Percentiles rank a stretch among this genome's conserved stretches.
Evolutionary conservation across 106 monocot genomes (phyloP).

Genomic region (Dendrobium nobile): DNA sequence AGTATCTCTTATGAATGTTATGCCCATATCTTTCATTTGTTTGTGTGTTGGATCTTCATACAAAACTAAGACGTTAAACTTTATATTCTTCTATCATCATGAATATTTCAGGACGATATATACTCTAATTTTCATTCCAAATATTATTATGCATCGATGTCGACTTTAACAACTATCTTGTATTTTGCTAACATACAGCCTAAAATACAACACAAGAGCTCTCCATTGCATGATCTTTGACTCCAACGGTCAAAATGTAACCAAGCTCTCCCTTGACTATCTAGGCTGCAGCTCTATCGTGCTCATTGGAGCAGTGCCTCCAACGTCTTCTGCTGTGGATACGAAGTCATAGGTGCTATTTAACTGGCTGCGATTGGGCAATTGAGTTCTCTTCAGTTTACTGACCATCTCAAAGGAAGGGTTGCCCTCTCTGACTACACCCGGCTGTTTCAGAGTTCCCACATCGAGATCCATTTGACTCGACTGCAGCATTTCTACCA

Average conservation of each 20-base stretch:
- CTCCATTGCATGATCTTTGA: not conserved
- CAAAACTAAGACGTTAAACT: too few relatives aligned
- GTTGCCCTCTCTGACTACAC: constrained; percentile 6
- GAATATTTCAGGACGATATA: too few relatives aligned
- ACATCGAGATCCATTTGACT: constrained; percentile 15
- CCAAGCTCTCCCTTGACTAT: constrained; percentile 2
- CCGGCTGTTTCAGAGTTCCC: constrained; percentile 15
- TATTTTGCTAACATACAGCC: not conserved
- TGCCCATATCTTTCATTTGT: too few relatives aligned
- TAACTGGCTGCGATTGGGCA: not conserved
- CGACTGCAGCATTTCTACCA: constrained; percentile 32
- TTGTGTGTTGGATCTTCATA: too few relatives aligned
- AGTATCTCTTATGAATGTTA: too few relatives aligned
- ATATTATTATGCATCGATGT: not conserved
- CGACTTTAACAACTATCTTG: not conserved
- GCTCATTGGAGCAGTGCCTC: constrained; percentile 8
- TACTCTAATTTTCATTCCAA: too few relatives aligned
- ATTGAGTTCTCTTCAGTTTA: not conserved
- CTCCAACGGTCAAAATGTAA: not conserved
- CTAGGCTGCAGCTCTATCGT: constrained; percentile 27
- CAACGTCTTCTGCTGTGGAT: constrained; percentile 3
- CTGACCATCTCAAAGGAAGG: not conserved
- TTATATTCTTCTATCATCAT: too few relatives aligned
- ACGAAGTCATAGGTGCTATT: not conserved
- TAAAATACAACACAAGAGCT: not conserved